Evolutionary conservation across 2,329 filamentous ascomycete species (phyloP), one percentile per base, ranked within the genome.

Genomic region (Bipolaris sorokiniana): DNA sequence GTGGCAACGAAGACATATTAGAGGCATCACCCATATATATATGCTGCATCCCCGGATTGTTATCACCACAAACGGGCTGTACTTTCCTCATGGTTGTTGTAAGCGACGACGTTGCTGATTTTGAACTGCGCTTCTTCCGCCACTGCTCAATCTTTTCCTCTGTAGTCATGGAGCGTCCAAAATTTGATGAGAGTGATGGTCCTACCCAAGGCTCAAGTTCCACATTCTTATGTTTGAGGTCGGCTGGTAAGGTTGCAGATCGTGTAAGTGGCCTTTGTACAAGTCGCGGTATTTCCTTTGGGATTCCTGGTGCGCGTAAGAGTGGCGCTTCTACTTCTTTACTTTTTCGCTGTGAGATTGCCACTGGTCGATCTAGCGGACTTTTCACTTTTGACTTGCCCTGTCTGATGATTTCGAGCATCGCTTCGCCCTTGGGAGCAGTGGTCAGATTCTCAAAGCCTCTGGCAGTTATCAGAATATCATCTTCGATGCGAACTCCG

Each of bases 371-470:
- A 7, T n/a, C 13, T 7, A 45, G 55, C 13, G 40, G 16, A 31
- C 46, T 49, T 13, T 38, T 45, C 38, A 33, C 46, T 18, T 56
- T 55, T 7, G 49, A 20, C 16, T 62, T 62, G 31, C 63, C 62
- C 33, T 56, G 64, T 18, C 70, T 64, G 16, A 87, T 84, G 5
- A 87, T 81, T 61, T 76, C 79, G 66, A 90, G 83, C 73, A 90
- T 78, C 66, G 86, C 84, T 3, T 88, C 81, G 54, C 89, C 87
- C 74, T 92, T 92, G 5, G 86, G 83, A 3, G 87, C 88, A 11
- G 85, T 86, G 0, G 90, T 93, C 63, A 93, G 72, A 72, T 93
- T 93, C 69, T 90, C 85, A 59, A 84, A 86, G 5, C 90, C 89
- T 20, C 81, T 80, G 48, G 84, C 81, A 0, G 89, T 92, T 59